phyloP scores from a whole-genome alignment of 768 basidiomycete genomes.

The Strobilomyces confusus region DNA sequence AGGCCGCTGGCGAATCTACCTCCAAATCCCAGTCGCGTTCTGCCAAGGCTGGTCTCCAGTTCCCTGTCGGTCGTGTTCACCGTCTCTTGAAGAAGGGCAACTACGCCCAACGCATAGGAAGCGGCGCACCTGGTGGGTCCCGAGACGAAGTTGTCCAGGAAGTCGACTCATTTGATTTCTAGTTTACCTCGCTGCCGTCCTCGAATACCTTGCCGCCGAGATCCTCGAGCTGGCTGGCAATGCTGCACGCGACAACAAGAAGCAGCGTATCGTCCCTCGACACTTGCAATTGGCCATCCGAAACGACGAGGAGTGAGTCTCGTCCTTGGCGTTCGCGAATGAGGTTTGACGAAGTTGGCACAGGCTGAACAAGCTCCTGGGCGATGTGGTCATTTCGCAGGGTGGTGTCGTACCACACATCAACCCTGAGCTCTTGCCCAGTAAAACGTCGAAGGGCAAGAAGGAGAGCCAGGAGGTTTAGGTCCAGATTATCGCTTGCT shows the following conservation, averaged over 20 bases:
- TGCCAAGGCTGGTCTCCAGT: slow-evolving; percentile 40
- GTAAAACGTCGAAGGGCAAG: slow-evolving; percentile 51
- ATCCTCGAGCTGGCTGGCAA: slow-evolving; percentile 61
- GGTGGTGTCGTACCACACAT: slow-evolving; percentile 57
- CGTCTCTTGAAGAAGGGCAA: slow-evolving; percentile 56
- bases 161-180: neutral
- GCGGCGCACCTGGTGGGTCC: slow-evolving; percentile 43
- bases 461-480: slow-evolving; percentile 48
- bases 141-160: too few species aligned
- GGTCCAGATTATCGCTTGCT: slow-evolving; percentile 18
- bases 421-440: slow-evolving; percentile 48
- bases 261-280: slow-evolving; percentile 61
- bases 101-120: slow-evolving; percentile 55
- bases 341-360: neutral
- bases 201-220: slow-evolving; percentile 60
- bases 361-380: slow-evolving; percentile 39
- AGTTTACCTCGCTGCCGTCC: slow-evolving; percentile 60
- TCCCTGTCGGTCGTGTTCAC: slow-evolving; percentile 61
- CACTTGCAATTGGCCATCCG: slow-evolving; percentile 65
- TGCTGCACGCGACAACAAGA: slow-evolving; percentile 53
- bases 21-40: slow-evolving; percentile 37
- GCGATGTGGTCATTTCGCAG: slow-evolving; percentile 56
- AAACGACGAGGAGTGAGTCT: slow-evolving; percentile 49
- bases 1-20: slow-evolving; percentile 38
- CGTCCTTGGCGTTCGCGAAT: neutral